Evolutionary conservation across 257 asterid species (phyloP).

Genomic region (Solanum ossicruentum): DNA sequence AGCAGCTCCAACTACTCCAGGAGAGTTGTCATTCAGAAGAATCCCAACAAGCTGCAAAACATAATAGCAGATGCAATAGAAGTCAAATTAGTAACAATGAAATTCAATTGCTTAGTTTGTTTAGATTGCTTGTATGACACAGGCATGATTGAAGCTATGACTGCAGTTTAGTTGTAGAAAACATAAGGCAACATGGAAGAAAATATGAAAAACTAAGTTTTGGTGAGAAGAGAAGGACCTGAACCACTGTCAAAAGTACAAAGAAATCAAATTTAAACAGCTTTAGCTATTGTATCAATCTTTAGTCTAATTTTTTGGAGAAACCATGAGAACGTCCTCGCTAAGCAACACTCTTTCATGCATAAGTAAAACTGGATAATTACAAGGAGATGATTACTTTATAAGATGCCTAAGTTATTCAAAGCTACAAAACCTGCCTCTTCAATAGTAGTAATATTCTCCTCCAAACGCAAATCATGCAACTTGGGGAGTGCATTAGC

Average conservation of each 20-base stretch:
- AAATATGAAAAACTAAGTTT: not conserved
- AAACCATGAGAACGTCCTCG: not conserved
- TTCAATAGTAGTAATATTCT: constrained; percentile 52
- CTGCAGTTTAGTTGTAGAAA: not conserved
- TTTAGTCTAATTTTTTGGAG: not conserved
- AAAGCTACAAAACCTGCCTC: constrained; percentile 45
- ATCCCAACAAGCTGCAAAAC: constrained; percentile 63
- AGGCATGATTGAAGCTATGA: not conserved
- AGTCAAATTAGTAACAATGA: not conserved
- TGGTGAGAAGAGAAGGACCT: not conserved
- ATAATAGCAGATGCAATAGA: constrained; percentile 3
- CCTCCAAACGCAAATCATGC: constrained; percentile 87
- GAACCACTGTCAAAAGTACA: not conserved
- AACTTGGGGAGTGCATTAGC: constrained; percentile 88
- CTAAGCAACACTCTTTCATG: not conserved
- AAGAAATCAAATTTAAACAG: not conserved
- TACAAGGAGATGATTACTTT: not conserved
- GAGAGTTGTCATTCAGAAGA: constrained; percentile 80
- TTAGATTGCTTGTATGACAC: not conserved
- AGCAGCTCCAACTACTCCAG: constrained; percentile 97
- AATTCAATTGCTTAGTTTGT: not conserved
- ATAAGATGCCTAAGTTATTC: not conserved
- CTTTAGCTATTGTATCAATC: not conserved
- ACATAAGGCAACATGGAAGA: not conserved
- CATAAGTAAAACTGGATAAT: not conserved